Evolutionary conservation across 2,329 filamentous ascomycete species (phyloP), one percentile per base, ranked within the genome.

Genomic region (Nemania abortiva): DNA sequence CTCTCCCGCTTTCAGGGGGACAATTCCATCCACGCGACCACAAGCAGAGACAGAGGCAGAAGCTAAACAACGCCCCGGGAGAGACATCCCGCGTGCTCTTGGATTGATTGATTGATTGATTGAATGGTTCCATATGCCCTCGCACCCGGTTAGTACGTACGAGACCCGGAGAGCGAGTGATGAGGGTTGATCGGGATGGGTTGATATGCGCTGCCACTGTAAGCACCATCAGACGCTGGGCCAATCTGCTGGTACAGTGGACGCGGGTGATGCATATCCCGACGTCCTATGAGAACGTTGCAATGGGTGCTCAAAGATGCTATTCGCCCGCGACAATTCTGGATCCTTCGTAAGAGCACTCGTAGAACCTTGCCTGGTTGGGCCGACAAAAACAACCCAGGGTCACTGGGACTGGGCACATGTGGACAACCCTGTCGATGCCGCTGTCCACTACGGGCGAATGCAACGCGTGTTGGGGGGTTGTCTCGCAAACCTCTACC

Each of bases 201-300:
- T 65, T 66, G 67, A 68, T 66, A 73, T 72, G 71, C 72, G 70
- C 72, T 50, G 69, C 71, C 52, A 59, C 69, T 70, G 72, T 74
- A 72, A 76, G 75, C 70, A 70, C 78, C 74, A 75, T 73, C 73
- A 31, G 27, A 55, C 78, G 78, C 80, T 83, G 82, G 83, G 82
- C 82, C 82, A 81, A 83, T 77, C 80, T 82, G 79, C 79, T 76
- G 75, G 79, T 78, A 80, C 80, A 76, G 74, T 73, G 74, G 76
- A 78, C 77, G 80, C 77, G 77, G 79, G 78, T 76, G 74, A 73
- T 82, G 81, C 81, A 82, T 80, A 77, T 76, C 72, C 73, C 68
- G 74, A 81, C 74, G 76, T 77, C 81, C 81, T 83, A 83, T 83
- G 74, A 80, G 79, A 79, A 74, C 64, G 60, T 74, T 69, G 76